phyloP scores from a whole-genome alignment of 495 filamentous ascomycete species.

The Penicillium riverlandense region DNA sequence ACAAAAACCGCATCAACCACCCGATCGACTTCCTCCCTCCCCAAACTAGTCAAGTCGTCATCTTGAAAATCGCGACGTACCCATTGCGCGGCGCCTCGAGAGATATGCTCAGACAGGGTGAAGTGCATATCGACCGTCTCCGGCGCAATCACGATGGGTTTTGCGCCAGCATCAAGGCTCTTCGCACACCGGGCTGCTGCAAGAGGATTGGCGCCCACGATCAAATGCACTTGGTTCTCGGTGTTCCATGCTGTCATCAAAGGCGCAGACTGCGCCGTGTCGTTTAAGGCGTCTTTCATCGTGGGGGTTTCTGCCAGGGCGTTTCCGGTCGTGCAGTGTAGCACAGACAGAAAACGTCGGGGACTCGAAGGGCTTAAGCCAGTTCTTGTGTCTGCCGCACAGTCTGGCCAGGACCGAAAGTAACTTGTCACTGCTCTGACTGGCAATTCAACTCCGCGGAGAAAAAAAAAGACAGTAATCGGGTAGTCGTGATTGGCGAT shows the following conservation, averaged over 20 bases:
- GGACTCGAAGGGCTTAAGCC: neutral
- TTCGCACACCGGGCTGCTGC: slow-evolving; percentile 75
- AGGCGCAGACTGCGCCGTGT: slow-evolving; percentile 22
- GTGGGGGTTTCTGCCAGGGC: slow-evolving; percentile 1
- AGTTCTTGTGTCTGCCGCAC: too few species aligned
- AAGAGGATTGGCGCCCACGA: slow-evolving; percentile 79
- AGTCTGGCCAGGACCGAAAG: too few species aligned
- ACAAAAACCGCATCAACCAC: slow-evolving; percentile 93
- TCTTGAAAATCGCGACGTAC: slow-evolving; percentile 60
- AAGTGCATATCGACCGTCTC: slow-evolving; percentile 59
- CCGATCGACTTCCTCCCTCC: slow-evolving; percentile 66
- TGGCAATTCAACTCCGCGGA: slow-evolving; percentile 20
- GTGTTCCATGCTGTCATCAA: slow-evolving; percentile 74
- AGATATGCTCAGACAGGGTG: slow-evolving; percentile 62
- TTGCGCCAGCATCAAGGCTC: slow-evolving; percentile 80
- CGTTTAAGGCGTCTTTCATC: slow-evolving; percentile 30
- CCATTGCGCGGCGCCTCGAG: slow-evolving; percentile 67
- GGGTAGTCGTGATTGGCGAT: slow-evolving; percentile 18
- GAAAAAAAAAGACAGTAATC: slow-evolving; percentile 19
- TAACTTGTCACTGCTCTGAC: too few species aligned
- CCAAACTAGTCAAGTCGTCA: slow-evolving; percentile 68
- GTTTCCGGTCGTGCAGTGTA: neutral
- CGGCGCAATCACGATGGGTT: slow-evolving; percentile 75
- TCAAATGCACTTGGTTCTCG: slow-evolving; percentile 71
- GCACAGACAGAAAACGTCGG: neutral